Conservation (phyloP, 352 stramenopile species). For the Globisporangium rhizosaccharum region DNA sequence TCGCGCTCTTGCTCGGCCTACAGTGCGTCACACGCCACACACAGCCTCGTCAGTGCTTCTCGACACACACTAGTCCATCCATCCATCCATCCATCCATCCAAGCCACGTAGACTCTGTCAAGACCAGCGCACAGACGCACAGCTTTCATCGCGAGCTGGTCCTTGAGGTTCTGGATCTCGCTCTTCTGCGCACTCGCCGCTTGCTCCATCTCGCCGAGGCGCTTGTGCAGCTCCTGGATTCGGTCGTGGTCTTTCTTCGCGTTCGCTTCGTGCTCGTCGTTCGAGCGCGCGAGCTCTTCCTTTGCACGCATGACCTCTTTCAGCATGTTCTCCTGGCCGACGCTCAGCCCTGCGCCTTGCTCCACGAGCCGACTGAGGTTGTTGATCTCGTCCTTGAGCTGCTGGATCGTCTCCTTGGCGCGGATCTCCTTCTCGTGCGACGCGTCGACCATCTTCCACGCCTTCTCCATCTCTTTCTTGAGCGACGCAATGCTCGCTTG, state of each 20-base stretch:
- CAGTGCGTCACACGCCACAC: slow-evolving; percentile 14
- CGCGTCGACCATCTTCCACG: slow-evolving; percentile 94
- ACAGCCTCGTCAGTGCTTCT: slow-evolving; percentile 14
- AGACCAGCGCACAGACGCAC: slow-evolving; percentile 18
- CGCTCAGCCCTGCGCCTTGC: slow-evolving; percentile 88
- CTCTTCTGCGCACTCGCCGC: slow-evolving; percentile 41
- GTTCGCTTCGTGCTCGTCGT: slow-evolving; percentile 81
- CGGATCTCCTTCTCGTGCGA: slow-evolving; percentile 92
- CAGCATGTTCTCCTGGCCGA: slow-evolving; percentile 92
- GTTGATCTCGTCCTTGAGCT: slow-evolving; percentile 95
- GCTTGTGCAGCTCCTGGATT: slow-evolving; percentile 75
- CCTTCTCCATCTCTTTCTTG: slow-evolving; percentile 96
- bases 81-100: slow-evolving; percentile 2
- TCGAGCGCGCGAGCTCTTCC: slow-evolving; percentile 83
- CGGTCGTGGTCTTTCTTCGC: slow-evolving; percentile 77
- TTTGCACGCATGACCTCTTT: slow-evolving; percentile 89
- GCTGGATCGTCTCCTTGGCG: slow-evolving; percentile 92
- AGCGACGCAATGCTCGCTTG: slow-evolving; percentile 90
- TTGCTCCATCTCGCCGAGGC: slow-evolving; percentile 58
- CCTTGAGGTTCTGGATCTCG: slow-evolving; percentile 83
- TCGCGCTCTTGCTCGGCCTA: slow-evolving; percentile 85
- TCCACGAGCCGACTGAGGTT: slow-evolving; percentile 94
- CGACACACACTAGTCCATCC: too few species aligned
- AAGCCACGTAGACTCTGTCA: not conserved
- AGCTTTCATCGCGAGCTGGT: slow-evolving; percentile 82